Evolutionary conservation across 2,329 filamentous ascomycete genomes (phyloP), one percentile per base, ranked within the genome.

Genomic region (Huntiella bhutanensis): DNA sequence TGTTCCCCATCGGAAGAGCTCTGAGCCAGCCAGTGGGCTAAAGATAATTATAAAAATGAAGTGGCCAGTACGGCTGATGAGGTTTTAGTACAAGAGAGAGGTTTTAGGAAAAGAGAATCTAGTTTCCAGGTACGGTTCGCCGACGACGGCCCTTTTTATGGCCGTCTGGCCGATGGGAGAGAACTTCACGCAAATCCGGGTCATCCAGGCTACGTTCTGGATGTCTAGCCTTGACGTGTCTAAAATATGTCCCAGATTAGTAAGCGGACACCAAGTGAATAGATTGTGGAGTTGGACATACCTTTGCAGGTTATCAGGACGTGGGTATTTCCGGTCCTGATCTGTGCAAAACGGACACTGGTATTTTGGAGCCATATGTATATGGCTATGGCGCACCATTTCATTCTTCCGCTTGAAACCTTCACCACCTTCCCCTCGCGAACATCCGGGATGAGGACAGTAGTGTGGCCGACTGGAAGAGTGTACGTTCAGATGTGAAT

Each of bases 281-380:
- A 33, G 12, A 16, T n/a, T 6, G 8, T 15, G 28, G 11, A 2
- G 19, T 4, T 36, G 2, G 43, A 59, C 71, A 53, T 68, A 92
- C 84, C 88, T 77, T 66, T 95, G 88, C 47, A 98, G 65, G 66
- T 96, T 96, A 60, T 98, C 91, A 33, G 91, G 91, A 54, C 91
- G 71, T 4, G 91, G 91, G 59, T 96, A 96, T 58, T 82, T 87
- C 60, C 95, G 88, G 59, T 95, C 86, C 53, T 86, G 73, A 56
- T 94, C 86, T 1, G 85, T 82, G 60, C 91, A 98, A 58, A 95
- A 96, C 0, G 91, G 91, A 60, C 91, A 98, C 28, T 94, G 78
- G 56, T 96, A 98, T 50, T 88, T 88, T 1, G 91, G 91, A 5
- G 85, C 93, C 53, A 86, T 80, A 57, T 98, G 91, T 3, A 96